These are phyloP conservation scores for Craterostigma plantagineum DNA, from an alignment of 257 asterid genomes.

Conservation along the genomic window DNA sequence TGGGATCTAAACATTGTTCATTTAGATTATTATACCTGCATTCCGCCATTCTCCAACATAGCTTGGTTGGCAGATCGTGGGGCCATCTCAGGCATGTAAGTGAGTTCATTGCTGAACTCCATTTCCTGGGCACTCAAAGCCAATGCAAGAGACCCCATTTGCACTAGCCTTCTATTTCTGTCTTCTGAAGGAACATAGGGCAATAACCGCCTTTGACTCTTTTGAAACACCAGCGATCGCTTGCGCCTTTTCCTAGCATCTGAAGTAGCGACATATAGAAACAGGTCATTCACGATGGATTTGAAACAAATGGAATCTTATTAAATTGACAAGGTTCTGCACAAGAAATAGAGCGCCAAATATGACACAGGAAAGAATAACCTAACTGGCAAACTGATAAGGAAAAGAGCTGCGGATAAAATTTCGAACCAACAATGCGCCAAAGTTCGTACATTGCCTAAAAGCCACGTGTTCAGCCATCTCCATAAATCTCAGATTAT, in stretches of 20 bases:
- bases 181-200: slow-evolving; percentile 43
- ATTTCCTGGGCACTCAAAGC: slow-evolving; percentile 49
- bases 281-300: slow-evolving; percentile 1
- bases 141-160: slow-evolving; percentile 59
- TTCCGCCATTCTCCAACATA: slow-evolving; percentile 56
- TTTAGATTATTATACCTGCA: slow-evolving; percentile 80
- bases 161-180: slow-evolving; percentile 28
- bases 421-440: too few species aligned
- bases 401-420: too few species aligned
- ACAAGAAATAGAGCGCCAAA: neutral
- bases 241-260: slow-evolving; percentile 52
- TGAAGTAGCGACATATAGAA: slow-evolving; percentile 13
- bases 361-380: slow-evolving; percentile 1
- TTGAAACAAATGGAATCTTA: neutral
- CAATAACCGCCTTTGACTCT: slow-evolving; percentile 61
- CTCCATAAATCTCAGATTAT: too few species aligned
- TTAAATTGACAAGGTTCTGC: too few species aligned
- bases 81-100: slow-evolving; percentile 56
- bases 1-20: slow-evolving; percentile 8
- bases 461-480: too few species aligned
- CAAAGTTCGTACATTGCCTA: too few species aligned
- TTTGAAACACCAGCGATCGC: slow-evolving; percentile 42
- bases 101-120: slow-evolving; percentile 63
- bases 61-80: slow-evolving; percentile 57
- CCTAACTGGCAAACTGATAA: too few species aligned